Evolutionary conservation across 2,329 filamentous ascomycete genomes (phyloP).

Genomic region (Chrysoporthe cubensis): DNA sequence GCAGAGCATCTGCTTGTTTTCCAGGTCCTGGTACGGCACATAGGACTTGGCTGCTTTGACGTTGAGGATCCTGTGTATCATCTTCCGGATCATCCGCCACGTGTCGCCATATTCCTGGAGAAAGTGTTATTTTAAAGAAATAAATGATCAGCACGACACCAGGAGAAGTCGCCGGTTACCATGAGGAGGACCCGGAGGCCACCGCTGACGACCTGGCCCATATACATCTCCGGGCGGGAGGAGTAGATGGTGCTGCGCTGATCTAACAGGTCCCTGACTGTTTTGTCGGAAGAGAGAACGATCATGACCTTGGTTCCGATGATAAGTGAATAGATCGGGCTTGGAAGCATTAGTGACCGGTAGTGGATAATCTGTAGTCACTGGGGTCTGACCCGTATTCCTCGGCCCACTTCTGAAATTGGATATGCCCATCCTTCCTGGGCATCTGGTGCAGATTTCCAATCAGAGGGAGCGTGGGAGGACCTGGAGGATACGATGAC

Average conservation of each 20-base stretch:
- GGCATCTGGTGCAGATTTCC: constrained; percentile 58
- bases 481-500: constrained; percentile 47
- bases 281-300: constrained; percentile 49
- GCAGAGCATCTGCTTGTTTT: constrained; percentile 57
- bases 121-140: neutral
- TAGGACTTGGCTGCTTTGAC: constrained; percentile 51
- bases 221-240: constrained; percentile 39
- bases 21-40: constrained; percentile 58
- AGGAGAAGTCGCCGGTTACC: neutral
- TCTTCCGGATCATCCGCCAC: constrained; percentile 42
- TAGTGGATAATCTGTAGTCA: constrained; percentile 25
- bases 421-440: constrained; percentile 43
- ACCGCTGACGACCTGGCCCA: constrained; percentile 4
- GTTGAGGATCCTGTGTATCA: constrained; percentile 52
- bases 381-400: constrained; percentile 43
- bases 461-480: constrained; percentile 53
- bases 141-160: neutral
- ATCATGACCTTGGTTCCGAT: constrained; percentile 52
- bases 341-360: neutral
- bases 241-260: constrained; percentile 55
- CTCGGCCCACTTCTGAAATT: constrained; percentile 56
- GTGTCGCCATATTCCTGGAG: constrained; percentile 39
- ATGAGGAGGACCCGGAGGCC: constrained; percentile 17
- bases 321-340: constrained; percentile 53
- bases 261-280: constrained; percentile 56